Evolutionary conservation across 805 yeast genomes (phyloP).

Genomic region (Cyberlindnera maclurae): DNA sequence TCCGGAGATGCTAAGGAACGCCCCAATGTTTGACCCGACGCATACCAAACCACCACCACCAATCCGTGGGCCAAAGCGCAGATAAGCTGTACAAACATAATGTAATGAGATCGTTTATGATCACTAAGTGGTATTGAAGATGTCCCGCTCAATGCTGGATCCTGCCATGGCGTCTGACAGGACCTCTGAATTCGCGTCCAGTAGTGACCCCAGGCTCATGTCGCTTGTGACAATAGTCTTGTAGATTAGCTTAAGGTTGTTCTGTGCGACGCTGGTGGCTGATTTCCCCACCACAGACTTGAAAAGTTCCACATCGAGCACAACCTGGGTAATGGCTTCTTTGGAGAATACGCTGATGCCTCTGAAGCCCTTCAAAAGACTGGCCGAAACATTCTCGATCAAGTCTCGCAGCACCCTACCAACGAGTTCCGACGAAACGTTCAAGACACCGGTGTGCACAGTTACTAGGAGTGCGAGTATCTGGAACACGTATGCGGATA

Average conservation of each 20-base stretch:
- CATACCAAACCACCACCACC: slow-evolving; percentile 65
- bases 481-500: slow-evolving; percentile 42
- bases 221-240: slow-evolving; percentile 12
- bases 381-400: slow-evolving; percentile 32
- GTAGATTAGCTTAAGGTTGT: slow-evolving; percentile 19
- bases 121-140: slow-evolving; percentile 12
- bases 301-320: slow-evolving; percentile 49
- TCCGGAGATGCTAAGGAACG: slow-evolving; percentile 82
- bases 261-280: slow-evolving; percentile 8
- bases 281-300: slow-evolving; percentile 24
- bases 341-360: slow-evolving; percentile 38
- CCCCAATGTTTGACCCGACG: slow-evolving; percentile 74
- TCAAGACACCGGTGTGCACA: slow-evolving; percentile 44
- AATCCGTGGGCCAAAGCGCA: slow-evolving; percentile 49
- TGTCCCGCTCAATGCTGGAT: slow-evolving; percentile 17
- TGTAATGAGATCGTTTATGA: neutral
- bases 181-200: slow-evolving; percentile 8
- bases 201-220: slow-evolving; percentile 4
- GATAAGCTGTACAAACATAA: slow-evolving; percentile 7
- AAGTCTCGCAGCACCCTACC: slow-evolving; percentile 38
- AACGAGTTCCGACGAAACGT: slow-evolving; percentile 41
- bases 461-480: slow-evolving; percentile 40
- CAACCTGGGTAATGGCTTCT: slow-evolving; percentile 43
- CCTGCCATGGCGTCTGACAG: slow-evolving; percentile 14
- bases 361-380: slow-evolving; percentile 32